Percentiles rank a stretch among this genome's conserved stretches.
Conservation (phyloP, 192 early-diverging fungal species). For the Paraglomus occultum region DNA sequence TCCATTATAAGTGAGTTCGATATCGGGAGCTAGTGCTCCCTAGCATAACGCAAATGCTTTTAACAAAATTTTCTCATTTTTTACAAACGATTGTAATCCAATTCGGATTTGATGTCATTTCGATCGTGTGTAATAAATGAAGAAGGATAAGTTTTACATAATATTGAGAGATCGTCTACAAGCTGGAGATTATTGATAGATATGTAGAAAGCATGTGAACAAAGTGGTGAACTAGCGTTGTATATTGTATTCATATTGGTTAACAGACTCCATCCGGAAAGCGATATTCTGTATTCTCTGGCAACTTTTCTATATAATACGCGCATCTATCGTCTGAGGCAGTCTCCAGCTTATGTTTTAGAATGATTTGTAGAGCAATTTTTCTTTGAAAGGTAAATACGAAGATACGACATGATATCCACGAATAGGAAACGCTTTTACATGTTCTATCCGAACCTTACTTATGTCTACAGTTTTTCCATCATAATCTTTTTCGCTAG, state of each 20-base stretch:
- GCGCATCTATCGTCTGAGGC: conserved; percentile 1
- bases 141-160: background rate
- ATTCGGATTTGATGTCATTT: conserved; percentile 5
- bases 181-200: background rate
- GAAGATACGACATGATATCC: conserved; percentile 1
- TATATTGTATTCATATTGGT: conserved; percentile 6
- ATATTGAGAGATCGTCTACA: background rate
- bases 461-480: background rate
- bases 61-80: background rate
- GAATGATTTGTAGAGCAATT: background rate
- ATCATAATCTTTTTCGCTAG: background rate
- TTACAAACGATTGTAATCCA: background rate
- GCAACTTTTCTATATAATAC: conserved; percentile 14
- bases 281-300: background rate
- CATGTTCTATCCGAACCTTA: background rate
- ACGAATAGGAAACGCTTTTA: conserved; percentile 19
- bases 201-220: background rate
- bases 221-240: conserved; percentile 4
- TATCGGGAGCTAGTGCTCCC: background rate
- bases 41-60: background rate
- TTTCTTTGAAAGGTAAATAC: conserved; percentile 1
- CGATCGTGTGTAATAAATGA: background rate
- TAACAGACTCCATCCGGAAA: conserved; percentile 11
- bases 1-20: conserved; percentile 1
- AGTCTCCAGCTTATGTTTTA: background rate